These are phyloP conservation scores for Raffaelea arxii DNA, from an alignment of 2,329 filamentous ascomycete genomes.

Conservation along the genomic window DNA sequence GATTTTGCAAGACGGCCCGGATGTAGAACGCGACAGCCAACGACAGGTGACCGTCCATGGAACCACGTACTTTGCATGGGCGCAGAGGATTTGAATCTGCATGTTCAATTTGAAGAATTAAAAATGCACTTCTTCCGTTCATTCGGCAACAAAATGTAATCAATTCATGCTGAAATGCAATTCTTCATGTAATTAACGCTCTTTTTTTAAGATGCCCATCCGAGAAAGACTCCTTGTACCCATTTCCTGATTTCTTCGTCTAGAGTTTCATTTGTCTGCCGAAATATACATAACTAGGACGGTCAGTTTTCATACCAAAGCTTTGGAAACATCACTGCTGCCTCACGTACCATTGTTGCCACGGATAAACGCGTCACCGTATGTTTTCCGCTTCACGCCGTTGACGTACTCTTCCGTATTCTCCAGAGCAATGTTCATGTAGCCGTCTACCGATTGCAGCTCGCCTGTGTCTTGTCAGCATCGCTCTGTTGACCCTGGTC, in stretches of 20 bases:
- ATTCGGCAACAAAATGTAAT: no score
- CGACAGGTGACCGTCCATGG: slow-evolving; percentile 58
- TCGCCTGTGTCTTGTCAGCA: slow-evolving; percentile 53
- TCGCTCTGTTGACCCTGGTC: background rate
- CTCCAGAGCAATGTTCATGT: slow-evolving; percentile 99
- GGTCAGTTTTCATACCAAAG: no score
- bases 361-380: slow-evolving; percentile 90
- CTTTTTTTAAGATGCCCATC: no score
- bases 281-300: slow-evolving; percentile 59
- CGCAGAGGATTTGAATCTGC: slow-evolving; percentile 29
- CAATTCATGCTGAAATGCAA: no score
- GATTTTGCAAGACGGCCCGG: slow-evolving; percentile 40
- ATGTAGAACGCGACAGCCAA: slow-evolving; percentile 48
- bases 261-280: slow-evolving; percentile 34
- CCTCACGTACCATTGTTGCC: slow-evolving; percentile 75
- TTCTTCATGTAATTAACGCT: no score
- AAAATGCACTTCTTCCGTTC: no score
- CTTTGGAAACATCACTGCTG: no score
- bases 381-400: slow-evolving; percentile 69
- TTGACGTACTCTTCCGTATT: slow-evolving; percentile 90
- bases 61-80: slow-evolving; percentile 54
- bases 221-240: no score
- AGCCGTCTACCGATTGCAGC: slow-evolving; percentile 92
- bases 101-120: no score
- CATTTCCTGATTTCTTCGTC: background rate